Base-by-base conservation (phyloP, 208 protist species). In the Trypanosoma congolense region DNA sequence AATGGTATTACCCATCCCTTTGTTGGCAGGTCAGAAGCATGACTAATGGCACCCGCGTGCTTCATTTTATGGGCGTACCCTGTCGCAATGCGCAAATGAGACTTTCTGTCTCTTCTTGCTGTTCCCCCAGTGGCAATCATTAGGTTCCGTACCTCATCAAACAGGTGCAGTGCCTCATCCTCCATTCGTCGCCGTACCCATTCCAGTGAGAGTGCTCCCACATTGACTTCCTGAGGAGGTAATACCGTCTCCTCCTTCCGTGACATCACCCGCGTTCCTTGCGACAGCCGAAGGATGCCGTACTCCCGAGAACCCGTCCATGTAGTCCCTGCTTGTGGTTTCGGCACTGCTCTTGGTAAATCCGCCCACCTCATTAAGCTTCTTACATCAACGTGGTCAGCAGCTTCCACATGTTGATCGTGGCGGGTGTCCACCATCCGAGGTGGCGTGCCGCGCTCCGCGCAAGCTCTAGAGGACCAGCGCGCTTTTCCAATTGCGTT, bases 401-500 rank as follows among this genome's bases (percentile, higher is more conserved):
- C 33, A 38, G 12, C 33, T 38, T 12, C 33, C 9, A 38, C 33
- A 16, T 38, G 33, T 38, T 38, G 33, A 38, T 38, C 9, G 33
- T 38, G 33, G 33, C 33, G 33, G 33, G 6, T 12, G 9, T 16
- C 12, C 6, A 12, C 6, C 33, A 38, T 12, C 6, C 9, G 12
- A 16, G 12, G 33, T 12, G 33, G 6, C 33, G 9, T 38, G n/a
- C 38, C 26, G 40, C 33, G 52, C 52, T 44, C 22, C 52, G 52
- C n/a, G 24, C 10, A 14, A 46, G 21, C 21, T 57, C 52, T 18
- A 35, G 16, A 19, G 31, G 52, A 38, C 30, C 38, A 1, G 52
- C 24, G 36, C 46, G 21, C 26, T 57, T 57, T 28, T 38, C 38
- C 36, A 57, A 33, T 10, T 57, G 19, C 2, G 52, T 33, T 47